phyloP scores from a whole-genome alignment of 2,329 filamentous ascomycete species.

The Ophiocordyceps camponoti-rufipedis region DNA sequence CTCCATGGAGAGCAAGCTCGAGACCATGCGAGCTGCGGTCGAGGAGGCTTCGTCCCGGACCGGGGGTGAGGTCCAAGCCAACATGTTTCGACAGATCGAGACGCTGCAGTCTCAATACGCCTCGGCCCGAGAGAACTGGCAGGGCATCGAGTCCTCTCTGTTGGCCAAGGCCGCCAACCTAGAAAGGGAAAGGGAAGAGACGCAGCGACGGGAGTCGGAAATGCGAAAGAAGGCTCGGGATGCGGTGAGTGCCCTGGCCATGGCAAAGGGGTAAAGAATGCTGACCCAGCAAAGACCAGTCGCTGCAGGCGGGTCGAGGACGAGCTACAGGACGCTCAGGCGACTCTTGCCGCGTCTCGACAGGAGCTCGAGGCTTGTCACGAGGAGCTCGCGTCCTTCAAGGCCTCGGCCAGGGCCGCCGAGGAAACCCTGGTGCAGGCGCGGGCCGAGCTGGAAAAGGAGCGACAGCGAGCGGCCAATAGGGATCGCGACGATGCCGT shows the following conservation, averaged over 20 bases:
- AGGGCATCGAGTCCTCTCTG: slow-evolving; percentile 79
- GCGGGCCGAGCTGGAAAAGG: slow-evolving; percentile 29
- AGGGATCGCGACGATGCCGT: slow-evolving; percentile 14
- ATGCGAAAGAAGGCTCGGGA: slow-evolving; percentile 81
- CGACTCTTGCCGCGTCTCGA: slow-evolving; percentile 43
- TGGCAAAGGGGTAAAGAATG: neutral
- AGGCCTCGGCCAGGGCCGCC: slow-evolving; percentile 44
- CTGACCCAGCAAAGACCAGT: slow-evolving; percentile 28
- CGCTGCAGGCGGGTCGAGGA: slow-evolving; percentile 56
- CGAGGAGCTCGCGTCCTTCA: slow-evolving; percentile 40
- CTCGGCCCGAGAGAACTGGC: slow-evolving; percentile 92
- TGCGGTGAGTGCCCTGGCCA: slow-evolving; percentile 35
- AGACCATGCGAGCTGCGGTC: slow-evolving; percentile 65
- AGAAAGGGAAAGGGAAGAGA: slow-evolving; percentile 84
- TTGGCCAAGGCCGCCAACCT: slow-evolving; percentile 57
- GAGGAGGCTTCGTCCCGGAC: slow-evolving; percentile 79
- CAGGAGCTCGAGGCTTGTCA: slow-evolving; percentile 44
- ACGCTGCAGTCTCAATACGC: slow-evolving; percentile 91
- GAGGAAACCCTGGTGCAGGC: slow-evolving; percentile 44
- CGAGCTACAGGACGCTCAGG: slow-evolving; percentile 56
- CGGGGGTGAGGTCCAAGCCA: slow-evolving; percentile 69
- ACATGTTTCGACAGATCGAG: slow-evolving; percentile 83
- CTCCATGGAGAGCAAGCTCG: slow-evolving; percentile 73
- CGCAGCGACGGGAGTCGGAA: slow-evolving; percentile 65
- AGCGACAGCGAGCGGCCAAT: slow-evolving; percentile 15